A percentile compares a stretch with the other conserved stretches of the same genome.
Conservation (phyloP, 1,284 basidiomycete species). For the Rhodotorula glutinis region DNA sequence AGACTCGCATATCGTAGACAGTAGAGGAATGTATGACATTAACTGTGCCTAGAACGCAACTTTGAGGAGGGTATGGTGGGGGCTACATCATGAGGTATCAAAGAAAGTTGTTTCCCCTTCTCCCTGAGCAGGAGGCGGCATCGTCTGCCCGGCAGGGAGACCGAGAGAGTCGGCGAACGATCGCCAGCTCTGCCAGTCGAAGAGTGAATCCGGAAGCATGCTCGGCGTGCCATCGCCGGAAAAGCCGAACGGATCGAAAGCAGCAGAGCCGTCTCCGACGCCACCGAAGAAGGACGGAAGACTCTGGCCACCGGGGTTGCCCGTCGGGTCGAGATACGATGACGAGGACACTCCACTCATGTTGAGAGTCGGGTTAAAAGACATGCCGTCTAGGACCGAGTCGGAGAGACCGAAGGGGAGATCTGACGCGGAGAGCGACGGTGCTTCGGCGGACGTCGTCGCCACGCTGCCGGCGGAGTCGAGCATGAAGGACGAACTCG, state of each 20-base stretch:
- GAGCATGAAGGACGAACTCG: too few species aligned
- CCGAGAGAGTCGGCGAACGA: constrained; percentile 18
- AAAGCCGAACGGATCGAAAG: constrained; percentile 32
- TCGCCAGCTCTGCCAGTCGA: constrained; percentile 16
- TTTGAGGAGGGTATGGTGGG: too few species aligned
- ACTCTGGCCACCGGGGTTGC: not conserved
- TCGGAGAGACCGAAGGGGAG: constrained; percentile 28
- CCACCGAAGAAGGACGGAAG: constrained; percentile 3
- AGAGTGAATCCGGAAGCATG: constrained; percentile 22
- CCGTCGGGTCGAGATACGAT: not conserved
- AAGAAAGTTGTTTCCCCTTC: too few species aligned
- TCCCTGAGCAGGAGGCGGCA: not conserved
- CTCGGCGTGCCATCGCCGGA: constrained; percentile 23
- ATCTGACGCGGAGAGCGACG: constrained; percentile 18
- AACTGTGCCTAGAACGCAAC: too few species aligned
- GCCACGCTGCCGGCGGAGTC: not conserved
- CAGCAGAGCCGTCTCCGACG: constrained; percentile 2
- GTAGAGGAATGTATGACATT: too few species aligned
- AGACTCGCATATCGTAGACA: not conserved
- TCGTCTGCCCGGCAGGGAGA: not conserved
- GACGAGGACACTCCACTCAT: not conserved
- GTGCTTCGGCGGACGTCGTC: not conserved
- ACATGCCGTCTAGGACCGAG: constrained; percentile 24
- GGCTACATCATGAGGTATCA: too few species aligned
- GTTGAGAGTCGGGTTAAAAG: constrained; percentile 37